Conservation (phyloP, 768 basidiomycete genomes). For the Lyophyllum atratum region DNA sequence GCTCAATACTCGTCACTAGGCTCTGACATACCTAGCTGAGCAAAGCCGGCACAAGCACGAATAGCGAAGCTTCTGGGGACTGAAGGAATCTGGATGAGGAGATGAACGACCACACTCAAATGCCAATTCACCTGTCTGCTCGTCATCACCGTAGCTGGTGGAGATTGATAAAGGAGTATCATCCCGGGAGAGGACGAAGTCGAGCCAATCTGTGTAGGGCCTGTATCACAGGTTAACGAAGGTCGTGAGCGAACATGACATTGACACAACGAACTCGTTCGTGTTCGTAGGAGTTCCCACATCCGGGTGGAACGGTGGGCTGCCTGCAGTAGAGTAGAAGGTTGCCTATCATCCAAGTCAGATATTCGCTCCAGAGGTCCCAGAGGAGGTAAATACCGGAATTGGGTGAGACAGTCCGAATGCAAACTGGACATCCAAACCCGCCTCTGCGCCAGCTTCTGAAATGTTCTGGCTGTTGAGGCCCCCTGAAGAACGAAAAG, state of each 20-base stretch:
- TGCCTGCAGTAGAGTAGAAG: constrained; percentile 64
- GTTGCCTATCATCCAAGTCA: constrained; percentile 32
- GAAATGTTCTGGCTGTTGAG: constrained; percentile 56
- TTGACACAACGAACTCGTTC: constrained; percentile 30
- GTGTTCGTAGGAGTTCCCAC: constrained; percentile 35
- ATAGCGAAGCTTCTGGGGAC: constrained; percentile 59
- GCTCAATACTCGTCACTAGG: not conserved
- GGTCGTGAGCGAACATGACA: not conserved
- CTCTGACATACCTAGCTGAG: constrained; percentile 54
- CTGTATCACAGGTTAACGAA: constrained; percentile 12
- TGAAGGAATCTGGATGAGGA: constrained; percentile 19
- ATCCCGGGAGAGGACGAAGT: constrained; percentile 50
- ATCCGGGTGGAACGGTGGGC: constrained; percentile 60
- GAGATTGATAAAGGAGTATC: constrained; percentile 62
- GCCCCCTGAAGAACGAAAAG: constrained; percentile 45
- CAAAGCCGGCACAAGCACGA: constrained; percentile 62
- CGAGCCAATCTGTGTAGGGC: constrained; percentile 54
- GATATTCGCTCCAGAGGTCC: not conserved
- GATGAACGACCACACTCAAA: not conserved
- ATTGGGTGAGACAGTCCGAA: constrained; percentile 67
- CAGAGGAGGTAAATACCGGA: constrained; percentile 23
- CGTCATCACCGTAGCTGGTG: constrained; percentile 73
- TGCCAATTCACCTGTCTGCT: constrained; percentile 59
- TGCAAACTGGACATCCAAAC: constrained; percentile 68
- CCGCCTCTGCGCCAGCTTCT: constrained; percentile 62